A percentile compares a stretch with the other conserved stretches of the same genome.
Evolutionary conservation across 352 stramenopile species (phyloP).

Genomic region (Pythium monospermum): DNA sequence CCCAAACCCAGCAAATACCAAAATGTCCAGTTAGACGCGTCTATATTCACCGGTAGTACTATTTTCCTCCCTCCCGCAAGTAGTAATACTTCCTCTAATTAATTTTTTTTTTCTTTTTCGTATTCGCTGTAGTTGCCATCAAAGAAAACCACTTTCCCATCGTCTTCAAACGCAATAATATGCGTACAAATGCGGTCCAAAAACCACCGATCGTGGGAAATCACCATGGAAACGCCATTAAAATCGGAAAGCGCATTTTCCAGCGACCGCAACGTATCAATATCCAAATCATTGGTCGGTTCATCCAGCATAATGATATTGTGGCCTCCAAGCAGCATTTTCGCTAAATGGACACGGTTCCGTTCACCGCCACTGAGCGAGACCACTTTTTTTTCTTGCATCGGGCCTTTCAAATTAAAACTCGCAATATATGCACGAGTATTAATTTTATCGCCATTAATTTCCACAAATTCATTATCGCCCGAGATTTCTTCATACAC

Average conservation of each 20-base stretch:
- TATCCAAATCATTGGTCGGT: conserved; percentile 84
- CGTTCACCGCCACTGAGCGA: conserved; percentile 78
- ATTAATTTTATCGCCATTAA: conserved; percentile 74
- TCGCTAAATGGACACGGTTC: conserved; percentile 82
- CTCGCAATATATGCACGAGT: conserved; percentile 82
- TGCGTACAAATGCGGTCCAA: conserved; percentile 91
- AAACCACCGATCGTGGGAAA: conserved; percentile 96
- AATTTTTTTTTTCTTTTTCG: conserved; percentile 74
- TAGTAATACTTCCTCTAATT: too few relatives aligned
- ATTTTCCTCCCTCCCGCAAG: too few relatives aligned
- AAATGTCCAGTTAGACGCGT: too few relatives aligned
- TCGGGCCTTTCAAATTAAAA: conserved; percentile 78
- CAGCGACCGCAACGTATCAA: conserved; percentile 84
- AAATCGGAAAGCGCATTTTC: conserved; percentile 84
- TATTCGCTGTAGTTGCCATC: conserved; percentile 87
- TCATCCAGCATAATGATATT: conserved; percentile 89
- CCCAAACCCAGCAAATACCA: too few relatives aligned
- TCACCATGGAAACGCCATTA: conserved; percentile 91
- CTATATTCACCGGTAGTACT: too few relatives aligned
- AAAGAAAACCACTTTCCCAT: conserved; percentile 73
- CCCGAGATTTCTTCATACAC: conserved; percentile 86
- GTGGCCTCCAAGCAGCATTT: conserved; percentile 79
- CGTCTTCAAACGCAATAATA: conserved; percentile 79
- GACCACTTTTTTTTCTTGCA: conserved; percentile 80
- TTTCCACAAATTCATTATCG: conserved; percentile 81